phyloP scores from a whole-genome alignment of 306 rosid species.

The Rosa lucieae region DNA sequence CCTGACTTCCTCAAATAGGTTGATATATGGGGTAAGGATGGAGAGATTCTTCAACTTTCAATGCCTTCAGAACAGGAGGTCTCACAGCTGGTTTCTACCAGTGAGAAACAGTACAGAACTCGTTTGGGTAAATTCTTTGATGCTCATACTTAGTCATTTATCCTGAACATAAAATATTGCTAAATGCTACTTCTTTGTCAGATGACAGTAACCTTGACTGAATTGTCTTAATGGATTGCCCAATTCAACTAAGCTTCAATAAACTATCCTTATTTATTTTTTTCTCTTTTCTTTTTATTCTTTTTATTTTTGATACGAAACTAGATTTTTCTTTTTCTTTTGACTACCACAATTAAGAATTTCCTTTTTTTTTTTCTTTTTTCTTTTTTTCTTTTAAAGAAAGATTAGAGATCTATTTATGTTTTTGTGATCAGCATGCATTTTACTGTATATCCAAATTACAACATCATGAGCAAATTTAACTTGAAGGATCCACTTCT shows the following conservation, averaged over 20 bases:
- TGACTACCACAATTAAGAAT: neutral
- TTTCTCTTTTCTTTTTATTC: neutral
- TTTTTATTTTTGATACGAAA: neutral
- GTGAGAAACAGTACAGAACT: conserved; percentile 54
- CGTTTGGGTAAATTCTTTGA: conserved; percentile 45
- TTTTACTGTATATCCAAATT: neutral
- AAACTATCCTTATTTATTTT: neutral
- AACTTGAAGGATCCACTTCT: neutral
- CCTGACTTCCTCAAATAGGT: conserved; percentile 44
- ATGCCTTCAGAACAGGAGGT: conserved; percentile 72
- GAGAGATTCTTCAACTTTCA: conserved; percentile 62
- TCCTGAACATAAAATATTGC: neutral
- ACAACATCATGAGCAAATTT: neutral
- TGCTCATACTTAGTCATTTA: neutral
- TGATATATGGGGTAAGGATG: conserved; percentile 81
- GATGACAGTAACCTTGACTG: neutral
- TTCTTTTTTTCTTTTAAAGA: neutral
- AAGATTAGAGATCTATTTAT: neutral
- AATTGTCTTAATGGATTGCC: neutral
- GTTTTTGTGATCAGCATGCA: neutral
- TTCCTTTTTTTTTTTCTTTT: neutral
- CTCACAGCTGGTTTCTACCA: conserved; percentile 52
- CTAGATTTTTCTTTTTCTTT: too few relatives aligned
- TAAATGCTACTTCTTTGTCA: neutral
- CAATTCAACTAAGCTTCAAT: neutral